These are phyloP conservation scores for Phoma sp. DNA, from an alignment of 2,329 filamentous ascomycete genomes.

Conservation along the genomic window DNA sequence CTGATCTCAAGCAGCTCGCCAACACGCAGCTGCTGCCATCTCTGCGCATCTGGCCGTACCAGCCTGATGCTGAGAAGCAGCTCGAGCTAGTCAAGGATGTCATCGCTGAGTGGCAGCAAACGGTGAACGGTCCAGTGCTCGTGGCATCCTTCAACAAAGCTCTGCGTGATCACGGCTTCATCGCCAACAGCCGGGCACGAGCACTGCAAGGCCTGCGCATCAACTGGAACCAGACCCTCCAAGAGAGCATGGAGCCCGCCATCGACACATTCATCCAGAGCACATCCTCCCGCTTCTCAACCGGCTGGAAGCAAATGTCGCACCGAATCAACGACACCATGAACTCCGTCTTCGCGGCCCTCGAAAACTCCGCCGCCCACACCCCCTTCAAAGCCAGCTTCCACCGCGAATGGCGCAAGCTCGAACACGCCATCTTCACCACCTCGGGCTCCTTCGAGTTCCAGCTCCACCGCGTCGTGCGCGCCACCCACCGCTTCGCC, in stretches of 20 bases:
- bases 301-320: constrained; percentile 11
- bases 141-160: constrained; percentile 12
- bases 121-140: constrained; percentile 2
- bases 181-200: constrained; percentile 9
- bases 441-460: constrained; percentile 13
- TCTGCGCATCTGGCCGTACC: constrained; percentile 2
- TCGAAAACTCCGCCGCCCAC: constrained; percentile 6
- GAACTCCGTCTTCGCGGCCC: constrained; percentile 7
- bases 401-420: constrained; percentile 16
- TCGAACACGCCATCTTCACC: constrained; percentile 11
- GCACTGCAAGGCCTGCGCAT: constrained; percentile 1
- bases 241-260: constrained; percentile 5
- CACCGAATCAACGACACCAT: constrained; percentile 8
- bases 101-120: constrained; percentile 7
- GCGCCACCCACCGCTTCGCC: constrained; percentile 10
- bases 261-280: background rate
- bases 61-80: constrained; percentile 10
- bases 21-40: constrained; percentile 7
- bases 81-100: background rate
- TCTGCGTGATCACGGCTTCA: constrained; percentile 9
- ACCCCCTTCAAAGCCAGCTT: constrained; percentile 13
- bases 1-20: constrained; percentile 6
- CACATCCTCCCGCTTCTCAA: background rate
- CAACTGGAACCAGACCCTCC: constrained; percentile 13
- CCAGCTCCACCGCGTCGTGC: constrained; percentile 12